A percentile compares a stretch with the other conserved stretches of the same genome.
phyloP scores from a whole-genome alignment of 352 stramenopile genomes.

The Pythium volutum region DNA sequence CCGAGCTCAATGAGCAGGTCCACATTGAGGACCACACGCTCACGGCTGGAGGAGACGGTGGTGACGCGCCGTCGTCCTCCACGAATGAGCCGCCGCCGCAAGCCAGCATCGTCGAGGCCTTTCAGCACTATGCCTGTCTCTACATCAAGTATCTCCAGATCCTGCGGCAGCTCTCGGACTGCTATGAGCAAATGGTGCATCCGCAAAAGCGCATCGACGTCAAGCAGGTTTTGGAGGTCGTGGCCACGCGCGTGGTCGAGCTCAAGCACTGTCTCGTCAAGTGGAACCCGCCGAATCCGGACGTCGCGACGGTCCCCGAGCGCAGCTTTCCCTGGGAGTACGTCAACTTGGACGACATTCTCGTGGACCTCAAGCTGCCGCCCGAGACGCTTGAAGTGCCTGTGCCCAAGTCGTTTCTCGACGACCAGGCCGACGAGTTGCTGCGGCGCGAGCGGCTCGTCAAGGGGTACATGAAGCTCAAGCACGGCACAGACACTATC shows the following conservation, averaged over 20 bases:
- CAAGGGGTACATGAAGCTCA: slow-evolving; percentile 88
- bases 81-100: slow-evolving; percentile 48
- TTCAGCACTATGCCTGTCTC: slow-evolving; percentile 93
- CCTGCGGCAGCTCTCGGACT: slow-evolving; percentile 84
- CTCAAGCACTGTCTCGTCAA: slow-evolving; percentile 92
- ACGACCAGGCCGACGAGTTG: slow-evolving; percentile 72
- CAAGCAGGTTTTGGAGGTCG: slow-evolving; percentile 90
- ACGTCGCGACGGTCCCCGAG: slow-evolving; percentile 74
- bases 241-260: slow-evolving; percentile 86
- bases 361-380: slow-evolving; percentile 92
- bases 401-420: slow-evolving; percentile 87
- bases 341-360: slow-evolving; percentile 90
- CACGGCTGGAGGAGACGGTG: slow-evolving; percentile 33
- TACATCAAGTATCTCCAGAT: slow-evolving; percentile 96
- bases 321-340: slow-evolving; percentile 94
- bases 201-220: slow-evolving; percentile 94
- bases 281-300: slow-evolving; percentile 92
- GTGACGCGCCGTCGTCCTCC: slow-evolving; percentile 5
- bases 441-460: slow-evolving; percentile 81
- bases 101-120: slow-evolving; percentile 86
- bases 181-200: slow-evolving; percentile 94
- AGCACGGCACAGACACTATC: slow-evolving; percentile 74
- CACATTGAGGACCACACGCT: slow-evolving; percentile 87
- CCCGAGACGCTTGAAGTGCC: slow-evolving; percentile 90
- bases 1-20: slow-evolving; percentile 91